A percentile compares a stretch with the other conserved stretches of the same genome.
phyloP scores from a whole-genome alignment of 441 rosid genomes.

The Bruguiera hainesii region DNA sequence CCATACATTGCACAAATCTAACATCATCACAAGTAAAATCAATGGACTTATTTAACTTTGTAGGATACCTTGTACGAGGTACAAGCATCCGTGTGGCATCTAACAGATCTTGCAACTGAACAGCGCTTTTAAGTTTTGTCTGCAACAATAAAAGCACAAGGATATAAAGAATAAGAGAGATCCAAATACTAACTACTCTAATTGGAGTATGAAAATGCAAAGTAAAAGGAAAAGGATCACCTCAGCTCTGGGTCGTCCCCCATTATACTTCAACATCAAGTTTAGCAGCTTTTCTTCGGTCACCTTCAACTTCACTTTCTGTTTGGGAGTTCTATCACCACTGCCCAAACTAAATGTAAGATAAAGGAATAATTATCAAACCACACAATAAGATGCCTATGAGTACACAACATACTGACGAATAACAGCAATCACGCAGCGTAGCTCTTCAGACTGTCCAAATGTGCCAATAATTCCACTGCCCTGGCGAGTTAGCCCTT shows the following conservation, averaged over 20 bases:
- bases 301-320: slow-evolving; percentile 98
- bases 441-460: slow-evolving; percentile 98
- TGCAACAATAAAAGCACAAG: slow-evolving; percentile 31
- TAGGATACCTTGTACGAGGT: slow-evolving; percentile 84
- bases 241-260: slow-evolving; percentile 96
- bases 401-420: slow-evolving; percentile 72
- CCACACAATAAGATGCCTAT: slow-evolving; percentile 8
- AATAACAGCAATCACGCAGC: slow-evolving; percentile 94
- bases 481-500: slow-evolving; percentile 97
- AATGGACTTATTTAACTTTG: slow-evolving; percentile 2
- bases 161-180: slow-evolving; percentile 1
- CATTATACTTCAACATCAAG: slow-evolving; percentile 97
- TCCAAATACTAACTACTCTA: not conserved
- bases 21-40: slow-evolving; percentile 10
- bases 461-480: slow-evolving; percentile 96
- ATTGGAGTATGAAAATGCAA: slow-evolving; percentile 3
- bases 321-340: slow-evolving; percentile 99
- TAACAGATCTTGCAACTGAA: slow-evolving; percentile 97
- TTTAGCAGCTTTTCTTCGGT: slow-evolving; percentile 95
- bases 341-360: slow-evolving; percentile 42
- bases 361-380: slow-evolving; percentile 16
- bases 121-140: slow-evolving; percentile 99
- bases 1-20: not conserved
- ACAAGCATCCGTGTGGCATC: slow-evolving; percentile 98
- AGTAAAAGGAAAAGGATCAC: slow-evolving; percentile 35